Evolutionary conservation across 441 rosid species (phyloP).

Genomic region (Jatropha multifida): DNA sequence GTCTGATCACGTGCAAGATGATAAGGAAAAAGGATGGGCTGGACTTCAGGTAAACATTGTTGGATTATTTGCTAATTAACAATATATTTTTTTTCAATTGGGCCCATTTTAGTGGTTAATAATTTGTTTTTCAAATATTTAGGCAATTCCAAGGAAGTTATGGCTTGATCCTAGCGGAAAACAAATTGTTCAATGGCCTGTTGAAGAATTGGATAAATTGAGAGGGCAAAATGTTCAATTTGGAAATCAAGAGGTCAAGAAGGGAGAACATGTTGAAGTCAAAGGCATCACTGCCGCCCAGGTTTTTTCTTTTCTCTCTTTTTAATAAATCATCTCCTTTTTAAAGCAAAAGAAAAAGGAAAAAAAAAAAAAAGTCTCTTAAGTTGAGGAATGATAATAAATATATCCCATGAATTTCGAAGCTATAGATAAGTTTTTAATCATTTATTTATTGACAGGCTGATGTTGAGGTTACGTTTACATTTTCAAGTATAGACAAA

Average conservation of each 20-base stretch:
- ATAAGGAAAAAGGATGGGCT: constrained; percentile 72
- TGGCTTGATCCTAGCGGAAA: constrained; percentile 58
- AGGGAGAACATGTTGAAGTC: constrained; percentile 53
- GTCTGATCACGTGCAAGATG: constrained; percentile 45
- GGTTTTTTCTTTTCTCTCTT: constrained; percentile 23
- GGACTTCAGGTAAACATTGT: constrained; percentile 58
- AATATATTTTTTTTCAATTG: not conserved
- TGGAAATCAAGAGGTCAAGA: constrained; percentile 30
- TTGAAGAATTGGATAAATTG: constrained; percentile 58
- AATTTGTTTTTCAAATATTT: not conserved
- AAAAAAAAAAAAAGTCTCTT: no score
- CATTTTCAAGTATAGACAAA: constrained; percentile 47
- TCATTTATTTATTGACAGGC: constrained; percentile 34
- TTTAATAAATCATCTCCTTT: no score
- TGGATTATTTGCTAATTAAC: not conserved
- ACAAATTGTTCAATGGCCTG: constrained; percentile 72
- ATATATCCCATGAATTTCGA: not conserved
- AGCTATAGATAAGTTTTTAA: not conserved
- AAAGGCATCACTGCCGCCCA: constrained; percentile 66
- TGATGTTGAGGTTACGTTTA: constrained; percentile 77
- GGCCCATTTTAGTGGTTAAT: not conserved
- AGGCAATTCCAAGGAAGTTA: constrained; percentile 70
- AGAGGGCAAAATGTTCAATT: constrained; percentile 39
- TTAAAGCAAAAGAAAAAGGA: no score
- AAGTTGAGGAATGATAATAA: no score